Percentiles rank a stretch among this genome's conserved stretches.
Conservation (phyloP, 2,329 filamentous ascomycete species). For the Aureobasidium sp. region DNA sequence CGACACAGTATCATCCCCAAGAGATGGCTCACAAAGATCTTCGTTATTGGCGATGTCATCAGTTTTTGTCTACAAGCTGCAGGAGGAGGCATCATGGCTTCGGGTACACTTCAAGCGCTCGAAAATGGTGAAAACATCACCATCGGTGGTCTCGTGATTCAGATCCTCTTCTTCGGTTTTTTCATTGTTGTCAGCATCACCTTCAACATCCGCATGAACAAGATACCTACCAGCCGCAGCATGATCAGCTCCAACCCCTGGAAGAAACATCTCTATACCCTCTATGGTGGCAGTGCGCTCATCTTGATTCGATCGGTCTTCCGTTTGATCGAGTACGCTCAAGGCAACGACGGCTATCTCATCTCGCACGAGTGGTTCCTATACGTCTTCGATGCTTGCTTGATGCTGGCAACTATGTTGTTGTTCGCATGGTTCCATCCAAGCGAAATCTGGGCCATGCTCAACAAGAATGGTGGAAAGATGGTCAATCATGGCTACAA, state of each 20-base stretch:
- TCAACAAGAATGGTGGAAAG: conserved; percentile 8
- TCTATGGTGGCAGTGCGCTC: conserved; percentile 39
- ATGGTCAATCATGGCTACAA: not conserved
- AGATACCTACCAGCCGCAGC: conserved; percentile 18
- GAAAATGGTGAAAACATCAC: conserved; percentile 39
- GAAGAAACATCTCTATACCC: conserved; percentile 33
- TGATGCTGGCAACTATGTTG: conserved; percentile 23
- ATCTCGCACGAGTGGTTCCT: conserved; percentile 39
- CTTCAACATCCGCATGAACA: conserved; percentile 25
- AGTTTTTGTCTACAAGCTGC: conserved; percentile 41
- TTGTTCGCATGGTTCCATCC: conserved; percentile 23
- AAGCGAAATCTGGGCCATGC: conserved; percentile 1
- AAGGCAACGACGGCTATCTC: conserved; percentile 40
- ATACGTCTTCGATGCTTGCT: conserved; percentile 23
- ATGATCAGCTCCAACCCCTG: conserved; percentile 24
- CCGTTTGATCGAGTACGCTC: conserved; percentile 42
- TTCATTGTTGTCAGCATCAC: conserved; percentile 35
- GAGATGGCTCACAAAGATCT: conserved; percentile 40
- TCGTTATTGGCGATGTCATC: conserved; percentile 42
- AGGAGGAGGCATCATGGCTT: conserved; percentile 38
- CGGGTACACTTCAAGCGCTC: conserved; percentile 22
- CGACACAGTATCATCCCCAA: conserved; percentile 37
- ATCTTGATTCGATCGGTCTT: conserved; percentile 46
- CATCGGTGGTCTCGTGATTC: conserved; percentile 42
- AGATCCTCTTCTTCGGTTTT: conserved; percentile 45